These are phyloP conservation scores for Onygena corvina DNA, from an alignment of 2,329 filamentous ascomycete species.

Conservation along the genomic window DNA sequence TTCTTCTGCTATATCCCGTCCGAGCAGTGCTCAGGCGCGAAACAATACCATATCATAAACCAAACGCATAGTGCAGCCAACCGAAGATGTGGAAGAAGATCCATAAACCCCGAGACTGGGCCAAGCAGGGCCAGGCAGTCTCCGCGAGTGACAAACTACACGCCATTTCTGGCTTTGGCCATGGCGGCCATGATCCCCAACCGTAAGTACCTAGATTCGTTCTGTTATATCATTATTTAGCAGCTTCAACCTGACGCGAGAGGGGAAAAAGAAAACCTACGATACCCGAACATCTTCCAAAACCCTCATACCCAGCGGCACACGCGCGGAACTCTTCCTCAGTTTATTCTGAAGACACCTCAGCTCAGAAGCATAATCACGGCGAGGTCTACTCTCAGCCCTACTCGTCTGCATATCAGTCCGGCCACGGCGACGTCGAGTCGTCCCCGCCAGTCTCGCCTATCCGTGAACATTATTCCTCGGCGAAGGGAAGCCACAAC, in stretches of 20 bases:
- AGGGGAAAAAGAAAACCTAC: background rate
- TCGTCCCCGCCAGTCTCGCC: conserved; percentile 40
- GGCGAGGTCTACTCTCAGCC: background rate
- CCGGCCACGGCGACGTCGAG: conserved; percentile 19
- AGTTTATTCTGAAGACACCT: conserved; percentile 9
- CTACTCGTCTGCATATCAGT: conserved; percentile 1
- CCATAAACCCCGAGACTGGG: conserved; percentile 4
- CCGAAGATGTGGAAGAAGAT: conserved; percentile 8
- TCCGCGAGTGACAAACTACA: conserved; percentile 5
- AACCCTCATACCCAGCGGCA: background rate
- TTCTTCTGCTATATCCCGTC: background rate
- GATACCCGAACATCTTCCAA: conserved; percentile 2
- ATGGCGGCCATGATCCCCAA: background rate
- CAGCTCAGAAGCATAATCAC: background rate
- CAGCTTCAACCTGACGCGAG: too few species aligned
- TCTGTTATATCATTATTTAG: background rate
- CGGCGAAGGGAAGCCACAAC: conserved; percentile 20
- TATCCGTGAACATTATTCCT: conserved; percentile 16
- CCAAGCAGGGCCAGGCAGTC: conserved; percentile 1
- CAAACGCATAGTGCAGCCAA: background rate
- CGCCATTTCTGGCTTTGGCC: background rate
- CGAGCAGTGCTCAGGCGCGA: background rate
- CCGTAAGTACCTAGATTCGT: background rate
- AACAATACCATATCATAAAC: background rate
- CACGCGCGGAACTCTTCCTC: conserved; percentile 10